Evolutionary conservation across 2,329 filamentous ascomycete species (phyloP), one percentile per base, ranked within the genome.

Genomic region (Tolypocladium sp.): DNA sequence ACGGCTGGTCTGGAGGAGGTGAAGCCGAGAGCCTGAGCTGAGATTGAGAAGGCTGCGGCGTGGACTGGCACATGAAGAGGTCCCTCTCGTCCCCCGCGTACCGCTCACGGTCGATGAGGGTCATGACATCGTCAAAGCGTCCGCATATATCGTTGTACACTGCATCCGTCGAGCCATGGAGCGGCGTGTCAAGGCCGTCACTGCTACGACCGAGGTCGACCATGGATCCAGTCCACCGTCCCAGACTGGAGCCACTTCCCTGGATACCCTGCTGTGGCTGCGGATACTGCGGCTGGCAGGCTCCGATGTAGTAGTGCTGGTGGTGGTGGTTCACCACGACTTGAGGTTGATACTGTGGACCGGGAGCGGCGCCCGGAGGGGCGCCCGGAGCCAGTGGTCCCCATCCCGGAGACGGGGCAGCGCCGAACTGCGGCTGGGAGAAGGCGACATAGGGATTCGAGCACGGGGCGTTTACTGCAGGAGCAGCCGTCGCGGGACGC

Each of bases 101-200:
- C 37, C 73, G 75, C 33, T 89, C 87, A 25, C 80, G 77, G 69
- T 92, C 89, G 58, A 92, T 91, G 35, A 82, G 78, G 1, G 88
- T 90, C 69, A 92, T 84, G 59, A 91, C 79, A 52, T 83, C 75
- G 69, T 90, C 82, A 61, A 92, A 81, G 57, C 84, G 84, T 4
- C 77, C 76, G 17, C 79, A 82, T 54, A 91, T 81, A 58, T 84
- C 74, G 65, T 89, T 83, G 65, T 79, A 84, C 44, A 77, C 69
- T 1, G 80, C 76, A 5, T 69, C 72, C 0, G 74, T 71, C 55
- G 54, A n/a, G 27, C 27, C 35, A 2, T 13, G 41, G 42, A 44
- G 27, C 33, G 40, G 40, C 17, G 40, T 2, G 40, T 41, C 3
- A 6, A 8, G 6, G 40, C 40, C 40, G 6, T 41, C 17, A n/a